These are phyloP conservation scores for Solanum aculeatissimum DNA, from an alignment of 305 asterid species.

Conservation along the genomic window DNA sequence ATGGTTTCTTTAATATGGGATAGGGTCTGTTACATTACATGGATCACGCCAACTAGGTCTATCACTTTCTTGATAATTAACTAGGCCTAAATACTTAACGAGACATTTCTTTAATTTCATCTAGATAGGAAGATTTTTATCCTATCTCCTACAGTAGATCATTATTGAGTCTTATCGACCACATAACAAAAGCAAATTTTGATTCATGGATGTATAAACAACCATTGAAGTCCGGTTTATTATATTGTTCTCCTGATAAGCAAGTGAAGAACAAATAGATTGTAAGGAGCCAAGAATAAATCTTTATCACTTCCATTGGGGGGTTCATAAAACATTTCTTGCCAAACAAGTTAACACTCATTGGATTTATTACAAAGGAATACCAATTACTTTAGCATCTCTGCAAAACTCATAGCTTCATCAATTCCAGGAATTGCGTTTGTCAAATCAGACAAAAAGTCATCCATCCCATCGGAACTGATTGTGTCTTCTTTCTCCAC, in stretches of 20 bases:
- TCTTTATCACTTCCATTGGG: not conserved
- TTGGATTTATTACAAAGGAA: not conserved
- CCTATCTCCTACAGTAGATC: not conserved
- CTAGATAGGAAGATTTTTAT: not conserved
- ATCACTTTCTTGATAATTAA: not conserved
- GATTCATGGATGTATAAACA: not conserved
- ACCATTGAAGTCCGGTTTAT: not conserved
- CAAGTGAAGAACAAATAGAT: not conserved
- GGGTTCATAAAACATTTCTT: not conserved
- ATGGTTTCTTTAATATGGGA: not conserved
- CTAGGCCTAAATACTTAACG: not conserved
- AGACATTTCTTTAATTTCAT: not conserved
- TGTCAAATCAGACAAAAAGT: slow-evolving; percentile 71
- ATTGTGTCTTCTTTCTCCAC: slow-evolving; percentile 61
- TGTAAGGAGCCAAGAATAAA: not conserved
- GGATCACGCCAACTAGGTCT: not conserved
- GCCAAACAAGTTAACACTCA: not conserved
- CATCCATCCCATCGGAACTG: slow-evolving; percentile 55
- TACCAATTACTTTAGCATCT: slow-evolving; percentile 80
- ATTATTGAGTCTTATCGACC: not conserved
- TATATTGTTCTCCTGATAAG: not conserved
- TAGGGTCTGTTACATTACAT: not conserved
- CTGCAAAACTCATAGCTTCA: slow-evolving; percentile 98
- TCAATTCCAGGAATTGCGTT: slow-evolving; percentile 95
- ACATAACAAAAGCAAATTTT: not conserved